Percentiles rank a stretch among this genome's conserved stretches.
These are phyloP conservation scores for Thermoascus crustaceus DNA, from an alignment of 2,329 filamentous ascomycete species.

Conservation along the genomic window DNA sequence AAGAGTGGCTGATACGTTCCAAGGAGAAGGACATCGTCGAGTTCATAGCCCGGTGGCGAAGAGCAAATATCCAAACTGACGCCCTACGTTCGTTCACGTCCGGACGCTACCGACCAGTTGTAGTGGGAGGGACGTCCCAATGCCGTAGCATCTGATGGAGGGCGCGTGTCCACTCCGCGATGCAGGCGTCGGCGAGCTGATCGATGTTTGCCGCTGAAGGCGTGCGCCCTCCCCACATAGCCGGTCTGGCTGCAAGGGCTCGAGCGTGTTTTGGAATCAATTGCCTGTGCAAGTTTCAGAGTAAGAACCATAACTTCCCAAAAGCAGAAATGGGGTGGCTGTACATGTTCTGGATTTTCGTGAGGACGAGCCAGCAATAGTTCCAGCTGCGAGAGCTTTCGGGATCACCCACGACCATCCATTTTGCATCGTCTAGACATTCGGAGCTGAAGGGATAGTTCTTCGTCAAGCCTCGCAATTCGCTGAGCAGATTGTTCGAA, in stretches of 20 bases:
- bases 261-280: slow-evolving; percentile 55
- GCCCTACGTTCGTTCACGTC: not conserved
- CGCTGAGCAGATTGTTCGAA: slow-evolving; percentile 60
- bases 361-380: slow-evolving; percentile 62
- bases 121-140: slow-evolving; percentile 55
- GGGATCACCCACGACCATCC: slow-evolving; percentile 55
- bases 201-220: slow-evolving; percentile 50
- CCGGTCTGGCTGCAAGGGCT: slow-evolving; percentile 52
- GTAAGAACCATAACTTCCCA: not conserved
- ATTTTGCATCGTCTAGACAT: slow-evolving; percentile 57
- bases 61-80: no score
- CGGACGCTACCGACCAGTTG: slow-evolving; percentile 17
- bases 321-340: slow-evolving; percentile 18
- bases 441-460: slow-evolving; percentile 61
- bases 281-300: slow-evolving; percentile 33
- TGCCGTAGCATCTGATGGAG: slow-evolving; percentile 59
- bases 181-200: slow-evolving; percentile 55
- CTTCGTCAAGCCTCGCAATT: slow-evolving; percentile 59
- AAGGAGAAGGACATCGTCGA: no score
- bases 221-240: slow-evolving; percentile 60
- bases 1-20: no score
- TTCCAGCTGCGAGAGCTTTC: slow-evolving; percentile 66
- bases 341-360: slow-evolving; percentile 59
- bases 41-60: no score
- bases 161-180: slow-evolving; percentile 59